Conservation (phyloP, 495 filamentous ascomycete genomes). For the Annulohypoxylon stygium region DNA sequence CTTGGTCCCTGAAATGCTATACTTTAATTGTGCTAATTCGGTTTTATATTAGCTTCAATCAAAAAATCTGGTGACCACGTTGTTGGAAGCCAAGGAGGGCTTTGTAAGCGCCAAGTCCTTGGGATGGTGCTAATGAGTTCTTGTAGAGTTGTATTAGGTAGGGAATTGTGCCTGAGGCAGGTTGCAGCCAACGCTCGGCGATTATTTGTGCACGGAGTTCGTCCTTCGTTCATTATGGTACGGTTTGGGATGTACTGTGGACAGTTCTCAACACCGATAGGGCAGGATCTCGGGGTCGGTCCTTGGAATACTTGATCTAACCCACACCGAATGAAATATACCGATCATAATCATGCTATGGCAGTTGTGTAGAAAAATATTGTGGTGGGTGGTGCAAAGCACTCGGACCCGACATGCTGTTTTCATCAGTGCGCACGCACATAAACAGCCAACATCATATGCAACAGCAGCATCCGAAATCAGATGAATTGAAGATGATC, state of each 20-base stretch:
- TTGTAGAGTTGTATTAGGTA: background rate
- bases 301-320: background rate
- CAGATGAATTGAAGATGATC: constrained; percentile 1
- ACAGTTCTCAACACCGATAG: background rate
- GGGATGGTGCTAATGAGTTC: background rate
- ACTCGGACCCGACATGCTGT: constrained; percentile 23
- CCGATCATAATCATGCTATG: background rate
- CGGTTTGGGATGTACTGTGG: background rate
- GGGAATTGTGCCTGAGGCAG: background rate
- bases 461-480: constrained; percentile 13
- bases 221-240: background rate
- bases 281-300: background rate
- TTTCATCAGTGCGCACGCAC: background rate
- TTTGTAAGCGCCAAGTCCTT: constrained; percentile 2
- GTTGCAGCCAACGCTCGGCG: constrained; percentile 8
- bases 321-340: background rate
- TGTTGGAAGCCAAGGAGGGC: background rate
- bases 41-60: constrained; percentile 1
- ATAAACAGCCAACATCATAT: background rate
- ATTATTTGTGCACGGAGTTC: background rate
- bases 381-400: background rate
- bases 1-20: background rate
- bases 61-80: background rate
- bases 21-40: background rate
- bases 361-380: background rate